These are phyloP conservation scores for Boletus barrowsii DNA, from an alignment of 768 basidiomycete genomes.

Conservation along the genomic window DNA sequence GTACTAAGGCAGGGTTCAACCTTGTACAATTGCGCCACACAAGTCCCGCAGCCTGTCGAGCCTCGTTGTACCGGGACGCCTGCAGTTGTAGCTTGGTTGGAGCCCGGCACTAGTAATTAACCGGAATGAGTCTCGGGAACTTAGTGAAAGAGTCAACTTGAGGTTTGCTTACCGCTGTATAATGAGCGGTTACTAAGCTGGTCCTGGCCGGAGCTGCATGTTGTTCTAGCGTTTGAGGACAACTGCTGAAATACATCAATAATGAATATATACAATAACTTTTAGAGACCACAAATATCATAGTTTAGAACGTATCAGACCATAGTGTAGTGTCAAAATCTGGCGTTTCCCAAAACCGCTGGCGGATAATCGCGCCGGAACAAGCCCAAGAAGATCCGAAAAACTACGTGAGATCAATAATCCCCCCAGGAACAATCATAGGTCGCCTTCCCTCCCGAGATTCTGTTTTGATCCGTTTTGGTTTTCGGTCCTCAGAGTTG, in stretches of 20 bases:
- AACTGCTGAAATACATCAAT: too few relatives aligned
- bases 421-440: not conserved
- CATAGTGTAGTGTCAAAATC: too few relatives aligned
- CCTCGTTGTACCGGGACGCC: not conserved
- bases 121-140: not conserved
- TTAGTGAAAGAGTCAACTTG: not conserved
- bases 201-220: too few relatives aligned
- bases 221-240: too few relatives aligned
- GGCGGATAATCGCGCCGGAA: too few relatives aligned
- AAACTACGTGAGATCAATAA: slow-evolving; percentile 20
- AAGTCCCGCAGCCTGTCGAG: not conserved
- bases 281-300: too few relatives aligned
- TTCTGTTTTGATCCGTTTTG: slow-evolving; percentile 16
- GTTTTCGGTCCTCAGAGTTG: slow-evolving; percentile 5
- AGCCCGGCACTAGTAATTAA: not conserved
- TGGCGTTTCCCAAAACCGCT: too few relatives aligned
- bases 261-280: too few relatives aligned
- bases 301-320: too few relatives aligned
- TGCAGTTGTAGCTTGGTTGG: not conserved
- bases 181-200: too few relatives aligned
- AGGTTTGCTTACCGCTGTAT: not conserved
- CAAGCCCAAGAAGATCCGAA: not conserved
- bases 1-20: too few relatives aligned
- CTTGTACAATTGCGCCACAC: too few relatives aligned
- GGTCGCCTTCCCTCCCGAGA: not conserved